phyloP scores from a whole-genome alignment of 2,329 filamentous ascomycete species.

The Sordariomycetes sp. region DNA sequence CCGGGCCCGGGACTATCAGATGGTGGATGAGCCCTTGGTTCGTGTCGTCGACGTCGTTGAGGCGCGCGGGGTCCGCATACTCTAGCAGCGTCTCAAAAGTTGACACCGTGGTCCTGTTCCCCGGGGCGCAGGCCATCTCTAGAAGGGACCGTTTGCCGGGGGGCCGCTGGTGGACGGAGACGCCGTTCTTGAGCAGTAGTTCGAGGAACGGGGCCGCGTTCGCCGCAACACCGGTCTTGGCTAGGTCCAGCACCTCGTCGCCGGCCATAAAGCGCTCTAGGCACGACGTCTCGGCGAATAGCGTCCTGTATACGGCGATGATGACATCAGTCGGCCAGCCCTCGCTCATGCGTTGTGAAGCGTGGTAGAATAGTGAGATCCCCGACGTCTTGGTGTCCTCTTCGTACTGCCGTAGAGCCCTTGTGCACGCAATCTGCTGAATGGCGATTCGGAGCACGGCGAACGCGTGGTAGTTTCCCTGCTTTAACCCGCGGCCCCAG shows the following conservation, averaged over 20 bases:
- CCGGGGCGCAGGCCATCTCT: not conserved
- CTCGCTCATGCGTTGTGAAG: not conserved
- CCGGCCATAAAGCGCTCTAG: not conserved
- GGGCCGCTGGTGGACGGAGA: conserved; percentile 3
- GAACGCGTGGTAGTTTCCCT: not conserved
- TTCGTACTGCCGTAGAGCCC: conserved; percentile 1
- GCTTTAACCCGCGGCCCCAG: not conserved
- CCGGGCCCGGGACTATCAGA: not conserved
- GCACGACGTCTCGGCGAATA: not conserved
- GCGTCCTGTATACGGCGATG: not conserved
- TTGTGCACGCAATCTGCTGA: not conserved
- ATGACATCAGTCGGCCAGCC: not conserved
- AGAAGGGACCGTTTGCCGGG: not conserved
- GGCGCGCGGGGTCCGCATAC: not conserved
- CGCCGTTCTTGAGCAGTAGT: not conserved
- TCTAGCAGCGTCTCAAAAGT: conserved; percentile 2
- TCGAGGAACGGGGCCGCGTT: not conserved
- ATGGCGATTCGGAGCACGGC: not conserved
- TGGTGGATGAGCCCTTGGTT: conserved; percentile 2
- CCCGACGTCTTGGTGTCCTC: not conserved
- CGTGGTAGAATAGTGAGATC: not conserved
- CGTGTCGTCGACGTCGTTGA: not conserved
- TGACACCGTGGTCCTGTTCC: not conserved
- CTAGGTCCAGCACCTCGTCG: not conserved
- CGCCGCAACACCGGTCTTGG: not conserved